Base-by-base conservation (phyloP, 768 basidiomycete species). In the Tremella fuciformis region DNA sequence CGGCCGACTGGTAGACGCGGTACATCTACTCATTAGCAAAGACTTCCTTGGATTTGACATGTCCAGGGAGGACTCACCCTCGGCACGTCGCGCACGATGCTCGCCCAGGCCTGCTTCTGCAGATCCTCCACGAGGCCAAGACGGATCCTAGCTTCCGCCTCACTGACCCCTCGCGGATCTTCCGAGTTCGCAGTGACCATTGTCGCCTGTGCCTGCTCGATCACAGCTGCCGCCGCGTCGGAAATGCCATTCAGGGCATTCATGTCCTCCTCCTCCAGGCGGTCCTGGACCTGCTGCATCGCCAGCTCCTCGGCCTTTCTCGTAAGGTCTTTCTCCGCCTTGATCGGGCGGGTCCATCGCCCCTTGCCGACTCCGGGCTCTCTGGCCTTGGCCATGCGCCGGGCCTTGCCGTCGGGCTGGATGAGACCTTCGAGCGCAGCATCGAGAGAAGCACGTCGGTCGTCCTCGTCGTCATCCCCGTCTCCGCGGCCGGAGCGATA, bases 341-440 rank as follows among this genome's bases (percentile, higher is more conserved):
- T 67, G n/a, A 47, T 44, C 15, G 67, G 63, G 53, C 67, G 57
- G 2, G 63, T 64, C 67, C 70, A 69, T 53, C 51, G 54, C n/a
- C 69, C 69, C 55, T 67, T 67, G 16, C 69, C 69, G 1, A 67
- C 66, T 8, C 69, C 69, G 13, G 67, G 67, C 49, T 70, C 65
- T 56, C 64, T 70, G 25, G 44, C 60, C 49, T 66, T 66, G 22
- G 52, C n/a, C 19, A 49, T 51, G 48, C 58, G 58, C 50, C 50
- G 56, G 24, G 29, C 21, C 22, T 34, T 58, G 15, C 22, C 40
- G 7, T 34, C 16, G 1, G 47, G 42, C 18, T 13, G 16, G 16
- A 22, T 18, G 11, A 9, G 46, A n/a, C 25, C 56, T 22, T 50
- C 52, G 16, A 44, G 13, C n/a, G n/a, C 22, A 41, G 19, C 61